Conservation (phyloP, 176 grass and related monocot genomes). For the Carex littledalei region DNA sequence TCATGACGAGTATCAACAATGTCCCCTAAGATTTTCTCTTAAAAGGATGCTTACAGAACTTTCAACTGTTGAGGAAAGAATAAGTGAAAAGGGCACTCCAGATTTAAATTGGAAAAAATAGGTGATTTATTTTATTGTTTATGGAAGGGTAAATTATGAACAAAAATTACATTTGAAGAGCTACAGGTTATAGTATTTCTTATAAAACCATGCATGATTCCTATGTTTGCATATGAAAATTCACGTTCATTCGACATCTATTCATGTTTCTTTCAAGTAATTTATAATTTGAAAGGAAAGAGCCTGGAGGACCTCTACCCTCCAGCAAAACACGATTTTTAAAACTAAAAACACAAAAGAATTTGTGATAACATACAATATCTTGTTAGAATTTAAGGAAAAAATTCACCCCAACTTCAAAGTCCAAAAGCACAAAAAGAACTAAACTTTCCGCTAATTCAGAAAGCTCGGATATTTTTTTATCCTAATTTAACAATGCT, state of each 20-base stretch:
- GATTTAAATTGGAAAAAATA: background rate
- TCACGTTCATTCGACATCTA: background rate
- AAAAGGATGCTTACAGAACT: background rate
- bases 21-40: slow-evolving; percentile 14
- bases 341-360: background rate
- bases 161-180: background rate
- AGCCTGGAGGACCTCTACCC: background rate
- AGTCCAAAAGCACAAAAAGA: background rate
- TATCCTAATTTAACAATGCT: background rate
- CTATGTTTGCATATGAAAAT: background rate
- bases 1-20: background rate
- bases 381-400: background rate
- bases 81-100: background rate
- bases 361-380: background rate
- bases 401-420: background rate
- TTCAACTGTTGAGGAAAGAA: background rate
- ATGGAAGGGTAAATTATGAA: background rate
- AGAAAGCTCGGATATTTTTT: background rate
- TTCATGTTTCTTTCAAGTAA: background rate
- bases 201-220: background rate
- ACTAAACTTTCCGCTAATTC: background rate
- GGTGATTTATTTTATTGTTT: background rate
- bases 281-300: background rate
- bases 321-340: background rate
- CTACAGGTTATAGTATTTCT: background rate